Evolutionary conservation across 2,329 filamentous ascomycete species (phyloP).

Genomic region (Cytospora leucostoma): DNA sequence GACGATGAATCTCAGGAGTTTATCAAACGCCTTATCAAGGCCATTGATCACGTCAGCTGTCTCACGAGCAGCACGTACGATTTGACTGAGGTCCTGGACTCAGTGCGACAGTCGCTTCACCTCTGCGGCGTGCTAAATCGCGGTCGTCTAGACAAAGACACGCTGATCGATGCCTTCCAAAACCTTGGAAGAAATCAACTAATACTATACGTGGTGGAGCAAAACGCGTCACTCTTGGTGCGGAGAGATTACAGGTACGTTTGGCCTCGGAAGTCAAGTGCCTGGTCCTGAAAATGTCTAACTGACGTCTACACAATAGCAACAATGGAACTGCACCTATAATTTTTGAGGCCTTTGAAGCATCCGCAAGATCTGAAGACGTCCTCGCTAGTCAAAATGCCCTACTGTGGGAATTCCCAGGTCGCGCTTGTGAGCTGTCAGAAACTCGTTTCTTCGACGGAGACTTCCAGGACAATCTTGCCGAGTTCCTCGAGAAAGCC

Average conservation of each 20-base stretch:
- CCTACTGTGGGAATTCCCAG: constrained; percentile 60
- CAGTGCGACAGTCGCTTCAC: background rate
- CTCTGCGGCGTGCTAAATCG: constrained; percentile 14
- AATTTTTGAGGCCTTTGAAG: constrained; percentile 49
- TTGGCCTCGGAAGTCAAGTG: background rate
- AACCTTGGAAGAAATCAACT: background rate
- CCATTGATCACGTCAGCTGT: background rate
- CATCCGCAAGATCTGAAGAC: constrained; percentile 51
- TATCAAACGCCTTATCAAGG: constrained; percentile 28
- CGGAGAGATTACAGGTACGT: background rate
- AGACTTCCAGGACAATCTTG: constrained; percentile 40
- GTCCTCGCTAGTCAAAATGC: constrained; percentile 52
- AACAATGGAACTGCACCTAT: background rate
- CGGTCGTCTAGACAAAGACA: constrained; percentile 12
- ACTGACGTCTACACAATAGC: background rate
- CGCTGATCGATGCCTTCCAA: constrained; percentile 5
- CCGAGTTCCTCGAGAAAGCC: constrained; percentile 57
- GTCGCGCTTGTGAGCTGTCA: constrained; percentile 49
- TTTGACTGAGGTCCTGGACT: background rate
- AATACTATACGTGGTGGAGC: constrained; percentile 16
- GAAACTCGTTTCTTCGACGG: constrained; percentile 31
- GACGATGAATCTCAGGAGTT: constrained; percentile 32
- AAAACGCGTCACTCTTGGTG: constrained; percentile 22
- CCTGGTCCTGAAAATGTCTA: background rate
- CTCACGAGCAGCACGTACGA: background rate